These are phyloP conservation scores for Aspergillus phoenicis DNA, from an alignment of 2,329 filamentous ascomycete genomes.

Conservation along the genomic window DNA sequence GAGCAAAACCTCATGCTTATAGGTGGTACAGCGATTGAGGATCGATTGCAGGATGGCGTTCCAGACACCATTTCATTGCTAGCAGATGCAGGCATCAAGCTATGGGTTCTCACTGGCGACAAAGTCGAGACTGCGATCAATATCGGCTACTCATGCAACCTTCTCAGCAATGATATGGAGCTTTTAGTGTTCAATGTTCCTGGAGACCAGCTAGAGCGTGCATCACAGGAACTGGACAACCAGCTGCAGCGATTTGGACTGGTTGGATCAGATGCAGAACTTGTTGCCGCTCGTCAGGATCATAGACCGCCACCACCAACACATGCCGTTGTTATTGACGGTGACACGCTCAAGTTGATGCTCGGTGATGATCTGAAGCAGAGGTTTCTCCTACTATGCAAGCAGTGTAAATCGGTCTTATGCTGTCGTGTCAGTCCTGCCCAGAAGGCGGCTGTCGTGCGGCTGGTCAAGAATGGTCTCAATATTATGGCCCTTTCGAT, in stretches of 20 bases:
- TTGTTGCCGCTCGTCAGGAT: conserved; percentile 74
- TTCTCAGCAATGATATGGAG: conserved; percentile 97
- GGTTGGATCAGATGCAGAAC: conserved; percentile 81
- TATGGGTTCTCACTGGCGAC: conserved; percentile 97
- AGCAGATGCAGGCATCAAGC: conserved; percentile 91
- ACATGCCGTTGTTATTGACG: conserved; percentile 92
- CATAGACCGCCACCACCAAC: conserved; percentile 85
- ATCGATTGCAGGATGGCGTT: conserved; percentile 93
- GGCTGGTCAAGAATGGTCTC: conserved; percentile 90
- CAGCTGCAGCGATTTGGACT: conserved; percentile 73
- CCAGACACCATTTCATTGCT: conserved; percentile 92
- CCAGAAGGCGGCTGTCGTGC: conserved; percentile 95
- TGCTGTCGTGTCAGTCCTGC: conserved; percentile 97
- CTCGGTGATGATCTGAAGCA: conserved; percentile 81
- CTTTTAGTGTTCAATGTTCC: conserved; percentile 85
- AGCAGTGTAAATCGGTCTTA: conserved; percentile 93
- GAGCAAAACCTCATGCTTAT: conserved; percentile 86
- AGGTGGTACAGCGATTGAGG: conserved; percentile 95
- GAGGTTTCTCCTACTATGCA: conserved; percentile 92
- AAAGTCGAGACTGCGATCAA: conserved; percentile 99
- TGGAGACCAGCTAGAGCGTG: conserved; percentile 67
- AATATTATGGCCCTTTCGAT: conserved; percentile 96
- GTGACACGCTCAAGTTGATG: conserved; percentile 87
- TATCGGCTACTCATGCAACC: conserved; percentile 97
- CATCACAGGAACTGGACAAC: conserved; percentile 73